phyloP scores from a whole-genome alignment of 2,329 filamentous ascomycete genomes.

The Cladosporium velox region DNA sequence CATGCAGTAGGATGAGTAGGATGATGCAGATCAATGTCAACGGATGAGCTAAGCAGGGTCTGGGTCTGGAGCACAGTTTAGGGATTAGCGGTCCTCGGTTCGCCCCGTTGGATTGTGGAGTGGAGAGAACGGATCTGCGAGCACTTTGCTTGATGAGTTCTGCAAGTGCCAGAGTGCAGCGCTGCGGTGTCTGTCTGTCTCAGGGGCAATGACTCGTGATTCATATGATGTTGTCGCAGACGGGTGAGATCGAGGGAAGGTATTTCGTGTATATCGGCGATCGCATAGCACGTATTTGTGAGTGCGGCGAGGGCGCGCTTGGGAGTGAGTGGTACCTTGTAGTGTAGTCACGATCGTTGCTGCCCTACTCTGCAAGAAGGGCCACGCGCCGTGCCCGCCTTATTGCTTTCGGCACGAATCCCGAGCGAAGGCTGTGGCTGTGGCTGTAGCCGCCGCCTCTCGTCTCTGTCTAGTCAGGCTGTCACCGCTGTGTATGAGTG shows the following conservation, averaged over 20 bases:
- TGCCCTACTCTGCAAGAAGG: not conserved
- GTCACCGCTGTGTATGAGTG: not conserved
- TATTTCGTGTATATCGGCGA: not conserved
- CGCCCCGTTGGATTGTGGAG: not conserved
- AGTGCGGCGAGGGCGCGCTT: not conserved
- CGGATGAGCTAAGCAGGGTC: conserved; percentile 4
- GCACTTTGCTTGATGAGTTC: conserved; percentile 5
- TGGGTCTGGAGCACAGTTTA: conserved; percentile 4
- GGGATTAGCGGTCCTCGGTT: not conserved
- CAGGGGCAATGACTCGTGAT: not conserved
- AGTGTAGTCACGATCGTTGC: not conserved
- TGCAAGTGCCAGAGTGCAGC: conserved; percentile 1
- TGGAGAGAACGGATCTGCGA: conserved; percentile 7
- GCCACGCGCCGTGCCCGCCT: not conserved
- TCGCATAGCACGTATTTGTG: not conserved
- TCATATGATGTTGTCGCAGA: not conserved
- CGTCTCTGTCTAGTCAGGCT: not conserved
- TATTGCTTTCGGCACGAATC: not conserved
- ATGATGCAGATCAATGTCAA: conserved; percentile 9
- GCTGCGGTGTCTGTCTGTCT: not conserved
- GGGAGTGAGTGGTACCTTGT: not conserved
- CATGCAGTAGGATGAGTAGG: not conserved
- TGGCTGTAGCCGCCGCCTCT: not conserved
- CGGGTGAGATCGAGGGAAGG: not conserved
- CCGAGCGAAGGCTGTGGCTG: not conserved